Base-by-base conservation (phyloP, 768 basidiomycete genomes). In the Lentinula lateritia region DNA sequence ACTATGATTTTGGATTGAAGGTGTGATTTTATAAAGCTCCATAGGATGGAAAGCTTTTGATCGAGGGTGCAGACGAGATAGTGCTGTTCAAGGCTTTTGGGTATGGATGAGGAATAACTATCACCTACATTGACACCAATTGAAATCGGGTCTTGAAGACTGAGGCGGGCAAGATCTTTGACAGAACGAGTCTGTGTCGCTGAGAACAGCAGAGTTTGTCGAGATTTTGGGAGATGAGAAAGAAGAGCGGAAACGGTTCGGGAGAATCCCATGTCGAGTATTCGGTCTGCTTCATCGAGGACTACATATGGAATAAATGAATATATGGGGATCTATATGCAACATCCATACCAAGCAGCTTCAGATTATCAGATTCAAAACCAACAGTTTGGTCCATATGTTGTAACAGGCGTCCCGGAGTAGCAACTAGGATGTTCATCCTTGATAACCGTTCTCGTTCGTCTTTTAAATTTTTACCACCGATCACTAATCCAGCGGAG, bases 351-450 rank as follows among this genome's bases (percentile, higher is more conserved):
- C 94, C 89, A 18, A 99, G 83, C 36, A 95, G 70, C 71, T 98
- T 95, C n/a, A 99, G 76, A 69, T 93, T 93, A 64, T 90, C 88
- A 32, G 87, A 86, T 61, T 95, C 94, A 64, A 99, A 97, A 0
- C 95, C 95, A 58, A 95, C 83, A 3, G 97, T 98, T 73, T 98
- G 95, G 71, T 98, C 97, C 89, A 99, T 91, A 72, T 99, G 97
- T 68, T 99, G 97, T 50, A 99, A 77, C 46, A 99, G 78, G 50
- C 96, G 83, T 28, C 96, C 96, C 5, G 96, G 96, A 4, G 96
- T 98, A 2, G 96, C 96, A 15, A 99, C 92, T n/a, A 99, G 83
- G 61, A 99, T 97, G 68, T 99, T 99, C 95, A 98, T 98, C 45
- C 92, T 82, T 9, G 88, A 81, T 46, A 99, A 73, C 6, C 96